Evolutionary conservation across 169 alveolate species (phyloP).

Genomic region (Cryptosporidium felis): DNA sequence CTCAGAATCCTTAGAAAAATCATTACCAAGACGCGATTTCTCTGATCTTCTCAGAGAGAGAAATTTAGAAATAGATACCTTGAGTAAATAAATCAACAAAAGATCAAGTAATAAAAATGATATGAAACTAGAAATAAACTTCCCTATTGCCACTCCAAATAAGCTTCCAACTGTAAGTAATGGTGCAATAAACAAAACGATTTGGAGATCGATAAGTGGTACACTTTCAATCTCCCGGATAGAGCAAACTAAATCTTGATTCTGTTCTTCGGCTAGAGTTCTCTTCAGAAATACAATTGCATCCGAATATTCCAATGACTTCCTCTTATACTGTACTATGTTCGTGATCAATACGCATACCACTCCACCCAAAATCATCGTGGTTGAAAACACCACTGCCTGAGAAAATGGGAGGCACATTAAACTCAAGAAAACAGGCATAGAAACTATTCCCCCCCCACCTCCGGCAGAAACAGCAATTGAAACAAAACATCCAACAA

Average conservation of each 20-base stretch:
- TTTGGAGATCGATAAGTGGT: slow-evolving; percentile 31
- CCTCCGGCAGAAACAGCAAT: slow-evolving; percentile 70
- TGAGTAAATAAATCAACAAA: slow-evolving; percentile 23
- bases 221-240: neutral
- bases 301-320: slow-evolving; percentile 29
- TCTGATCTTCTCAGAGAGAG: slow-evolving; percentile 1
- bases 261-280: neutral
- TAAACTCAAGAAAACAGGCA: slow-evolving; percentile 37
- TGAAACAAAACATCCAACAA: slow-evolving; percentile 55
- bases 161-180: slow-evolving; percentile 51
- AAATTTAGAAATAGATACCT: slow-evolving; percentile 16
- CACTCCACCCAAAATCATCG: slow-evolving; percentile 52
- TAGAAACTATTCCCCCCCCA: slow-evolving; percentile 65
- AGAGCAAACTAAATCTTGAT: neutral
- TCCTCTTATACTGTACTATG: neutral
- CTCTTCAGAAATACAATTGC: slow-evolving; percentile 2
- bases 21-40: too few species aligned
- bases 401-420: slow-evolving; percentile 55
- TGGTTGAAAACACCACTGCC: slow-evolving; percentile 37
- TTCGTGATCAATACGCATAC: slow-evolving; percentile 18
- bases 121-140: neutral
- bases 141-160: slow-evolving; percentile 23
- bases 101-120: neutral
- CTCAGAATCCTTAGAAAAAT: too few species aligned
- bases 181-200: slow-evolving; percentile 58